phyloP scores from a whole-genome alignment of 768 basidiomycete species.

The Punctularia strigosozonata region DNA sequence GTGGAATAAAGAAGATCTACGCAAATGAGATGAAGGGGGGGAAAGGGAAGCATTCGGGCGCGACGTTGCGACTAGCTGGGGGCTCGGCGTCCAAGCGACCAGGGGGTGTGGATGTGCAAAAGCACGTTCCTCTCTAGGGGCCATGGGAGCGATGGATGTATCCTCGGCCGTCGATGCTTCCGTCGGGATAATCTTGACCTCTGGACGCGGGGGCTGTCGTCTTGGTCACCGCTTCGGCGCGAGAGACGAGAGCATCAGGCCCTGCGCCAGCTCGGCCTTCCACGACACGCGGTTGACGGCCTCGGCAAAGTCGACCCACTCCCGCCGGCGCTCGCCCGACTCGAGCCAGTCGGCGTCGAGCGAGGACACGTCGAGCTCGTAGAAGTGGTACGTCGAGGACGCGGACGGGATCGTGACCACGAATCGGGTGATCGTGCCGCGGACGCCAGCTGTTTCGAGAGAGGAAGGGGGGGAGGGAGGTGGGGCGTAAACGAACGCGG shows the following conservation, averaged over 20 bases:
- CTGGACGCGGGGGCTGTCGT: slow-evolving; percentile 1
- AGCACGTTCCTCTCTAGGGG: too few relatives aligned
- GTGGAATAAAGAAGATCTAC: too few relatives aligned
- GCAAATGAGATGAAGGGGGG: too few relatives aligned
- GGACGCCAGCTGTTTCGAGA: slow-evolving; percentile 63
- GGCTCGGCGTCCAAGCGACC: too few relatives aligned
- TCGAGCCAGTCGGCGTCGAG: slow-evolving; percentile 80
- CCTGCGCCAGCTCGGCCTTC: slow-evolving; percentile 80
- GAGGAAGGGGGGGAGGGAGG: slow-evolving; percentile 14
- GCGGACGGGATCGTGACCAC: slow-evolving; percentile 74
- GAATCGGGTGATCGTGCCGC: slow-evolving; percentile 76
- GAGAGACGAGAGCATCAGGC: slow-evolving; percentile 58
- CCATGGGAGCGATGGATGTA: too few relatives aligned
- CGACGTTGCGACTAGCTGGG: too few relatives aligned
- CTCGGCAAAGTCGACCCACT: slow-evolving; percentile 85
- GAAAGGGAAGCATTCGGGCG: too few relatives aligned
- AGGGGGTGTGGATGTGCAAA: too few relatives aligned
- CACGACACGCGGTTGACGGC: slow-evolving; percentile 63
- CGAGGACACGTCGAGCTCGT: slow-evolving; percentile 71
- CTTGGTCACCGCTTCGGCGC: slow-evolving; percentile 37
- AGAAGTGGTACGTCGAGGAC: slow-evolving; percentile 80
- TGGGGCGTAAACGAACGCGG: slow-evolving; percentile 16
- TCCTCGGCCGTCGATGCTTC: too few relatives aligned
- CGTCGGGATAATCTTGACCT: too few relatives aligned
- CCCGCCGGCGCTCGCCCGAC: slow-evolving; percentile 63